phyloP scores from a whole-genome alignment of 1,139 yeast species.

The Hansenula sp. region DNA sequence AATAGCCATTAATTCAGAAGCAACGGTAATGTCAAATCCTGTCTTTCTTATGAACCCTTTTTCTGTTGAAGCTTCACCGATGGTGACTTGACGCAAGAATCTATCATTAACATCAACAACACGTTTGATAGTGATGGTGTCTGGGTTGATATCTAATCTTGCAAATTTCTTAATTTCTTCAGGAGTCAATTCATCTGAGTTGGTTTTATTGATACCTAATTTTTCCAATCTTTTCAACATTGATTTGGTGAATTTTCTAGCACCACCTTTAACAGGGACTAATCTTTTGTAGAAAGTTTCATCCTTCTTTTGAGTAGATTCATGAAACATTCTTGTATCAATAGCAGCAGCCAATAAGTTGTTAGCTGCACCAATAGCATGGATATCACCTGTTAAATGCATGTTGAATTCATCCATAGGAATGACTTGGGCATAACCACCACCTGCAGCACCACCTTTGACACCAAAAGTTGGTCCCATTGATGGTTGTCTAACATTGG shows the following conservation, averaged over 20 bases:
- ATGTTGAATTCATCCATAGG: constrained; percentile 88
- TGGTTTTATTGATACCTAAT: constrained; percentile 58
- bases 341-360: constrained; percentile 79
- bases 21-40: constrained; percentile 81
- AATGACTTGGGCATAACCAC: constrained; percentile 80
- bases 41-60: constrained; percentile 67
- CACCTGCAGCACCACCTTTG: constrained; percentile 90
- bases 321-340: constrained; percentile 82
- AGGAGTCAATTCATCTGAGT: constrained; percentile 65
- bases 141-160: constrained; percentile 66
- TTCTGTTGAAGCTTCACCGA: constrained; percentile 77
- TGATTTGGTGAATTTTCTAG: constrained; percentile 58
- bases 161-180: constrained; percentile 63
- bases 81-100: constrained; percentile 67
- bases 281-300: constrained; percentile 63
- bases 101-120: constrained; percentile 82
- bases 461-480: constrained; percentile 90
- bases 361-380: constrained; percentile 77
- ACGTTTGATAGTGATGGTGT: constrained; percentile 67
- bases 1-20: constrained; percentile 80
- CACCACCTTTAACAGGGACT: constrained; percentile 67
- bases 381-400: constrained; percentile 84
- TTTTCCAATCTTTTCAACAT: constrained; percentile 61
- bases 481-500: constrained; percentile 80
- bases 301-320: constrained; percentile 61